phyloP scores from a whole-genome alignment of 371 early-diverging fungal species.

The Cokeromyces recurvatus region DNA sequence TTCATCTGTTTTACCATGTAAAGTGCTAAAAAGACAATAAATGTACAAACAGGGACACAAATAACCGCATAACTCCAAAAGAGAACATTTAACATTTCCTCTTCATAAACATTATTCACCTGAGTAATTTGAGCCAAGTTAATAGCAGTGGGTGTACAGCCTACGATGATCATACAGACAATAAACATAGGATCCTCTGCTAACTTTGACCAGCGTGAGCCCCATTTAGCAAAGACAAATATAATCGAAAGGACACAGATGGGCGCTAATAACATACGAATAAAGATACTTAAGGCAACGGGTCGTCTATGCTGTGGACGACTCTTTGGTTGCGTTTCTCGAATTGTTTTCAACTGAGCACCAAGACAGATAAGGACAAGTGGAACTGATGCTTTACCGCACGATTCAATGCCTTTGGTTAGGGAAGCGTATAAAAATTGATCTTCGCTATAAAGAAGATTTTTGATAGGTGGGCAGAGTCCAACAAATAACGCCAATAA shows the following conservation, averaged over 20 bases:
- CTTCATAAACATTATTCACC: slow-evolving; percentile 50
- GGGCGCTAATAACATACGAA: slow-evolving; percentile 49
- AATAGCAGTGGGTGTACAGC: slow-evolving; percentile 55
- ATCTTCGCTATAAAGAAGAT: slow-evolving; percentile 44
- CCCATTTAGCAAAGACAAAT: slow-evolving; percentile 31
- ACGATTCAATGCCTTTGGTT: slow-evolving; percentile 57
- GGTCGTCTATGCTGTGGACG: slow-evolving; percentile 20
- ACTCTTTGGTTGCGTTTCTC: slow-evolving; percentile 4
- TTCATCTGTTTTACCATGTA: no score
- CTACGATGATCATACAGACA: slow-evolving; percentile 46
- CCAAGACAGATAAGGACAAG: slow-evolving; percentile 66
- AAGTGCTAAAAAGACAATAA: slow-evolving; percentile 45
- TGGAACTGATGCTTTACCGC: slow-evolving; percentile 66
- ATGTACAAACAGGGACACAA: slow-evolving; percentile 47
- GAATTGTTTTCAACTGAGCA: slow-evolving; percentile 46
- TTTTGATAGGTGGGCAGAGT: slow-evolving; percentile 40
- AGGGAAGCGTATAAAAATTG: slow-evolving; percentile 52
- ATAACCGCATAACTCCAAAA: slow-evolving; percentile 60
- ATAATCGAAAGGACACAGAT: slow-evolving; percentile 40
- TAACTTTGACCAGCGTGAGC: slow-evolving; percentile 26
- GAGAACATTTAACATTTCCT: slow-evolving; percentile 52
- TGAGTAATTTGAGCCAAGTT: slow-evolving; percentile 55
- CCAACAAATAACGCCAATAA: slow-evolving; percentile 54
- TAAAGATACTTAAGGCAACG: slow-evolving; percentile 25
- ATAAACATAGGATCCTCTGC: slow-evolving; percentile 51